Evolutionary conservation across 257 asterid species (phyloP).

Genomic region (Sherardia arvensis): DNA sequence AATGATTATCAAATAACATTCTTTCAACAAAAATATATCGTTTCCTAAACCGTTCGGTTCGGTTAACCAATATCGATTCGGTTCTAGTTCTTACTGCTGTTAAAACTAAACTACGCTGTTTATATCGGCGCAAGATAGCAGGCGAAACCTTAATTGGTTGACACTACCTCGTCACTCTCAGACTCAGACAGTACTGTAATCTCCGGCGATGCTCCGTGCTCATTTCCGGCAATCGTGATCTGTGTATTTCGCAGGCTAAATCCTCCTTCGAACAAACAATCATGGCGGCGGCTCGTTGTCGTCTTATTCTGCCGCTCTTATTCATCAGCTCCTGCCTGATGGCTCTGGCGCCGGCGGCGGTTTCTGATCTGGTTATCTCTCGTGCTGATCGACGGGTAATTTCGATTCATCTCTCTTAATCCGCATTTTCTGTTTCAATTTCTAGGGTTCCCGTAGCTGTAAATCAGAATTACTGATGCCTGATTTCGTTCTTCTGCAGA

Average conservation of each 20-base stretch:
- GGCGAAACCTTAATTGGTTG: neutral
- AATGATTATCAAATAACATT: too few species aligned
- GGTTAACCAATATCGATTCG: too few species aligned
- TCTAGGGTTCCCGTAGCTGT: neutral
- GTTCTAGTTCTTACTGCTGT: too few species aligned
- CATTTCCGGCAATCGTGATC: neutral
- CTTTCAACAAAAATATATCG: too few species aligned
- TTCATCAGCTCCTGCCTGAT: conserved; percentile 12
- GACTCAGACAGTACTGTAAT: neutral
- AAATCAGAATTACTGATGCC: neutral
- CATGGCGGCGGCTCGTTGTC: conserved; percentile 7
- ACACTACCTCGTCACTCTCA: conserved; percentile 1
- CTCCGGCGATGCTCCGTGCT: neutral
- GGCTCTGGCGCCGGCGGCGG: conserved; percentile 32
- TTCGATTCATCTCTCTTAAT: neutral
- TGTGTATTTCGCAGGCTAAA: neutral
- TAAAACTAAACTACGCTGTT: neutral
- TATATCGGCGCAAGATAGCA: neutral
- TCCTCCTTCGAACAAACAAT: neutral
- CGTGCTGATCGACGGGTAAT: conserved; percentile 79
- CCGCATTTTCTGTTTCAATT: neutral
- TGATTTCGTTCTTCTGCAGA: conserved; percentile 39
- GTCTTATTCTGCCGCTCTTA: conserved; percentile 7
- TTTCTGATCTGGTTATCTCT: conserved; percentile 71
- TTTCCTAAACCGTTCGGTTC: too few species aligned